Conservation (phyloP, 2,329 filamentous ascomycete species). For the Chaetothyriales sp. region DNA sequence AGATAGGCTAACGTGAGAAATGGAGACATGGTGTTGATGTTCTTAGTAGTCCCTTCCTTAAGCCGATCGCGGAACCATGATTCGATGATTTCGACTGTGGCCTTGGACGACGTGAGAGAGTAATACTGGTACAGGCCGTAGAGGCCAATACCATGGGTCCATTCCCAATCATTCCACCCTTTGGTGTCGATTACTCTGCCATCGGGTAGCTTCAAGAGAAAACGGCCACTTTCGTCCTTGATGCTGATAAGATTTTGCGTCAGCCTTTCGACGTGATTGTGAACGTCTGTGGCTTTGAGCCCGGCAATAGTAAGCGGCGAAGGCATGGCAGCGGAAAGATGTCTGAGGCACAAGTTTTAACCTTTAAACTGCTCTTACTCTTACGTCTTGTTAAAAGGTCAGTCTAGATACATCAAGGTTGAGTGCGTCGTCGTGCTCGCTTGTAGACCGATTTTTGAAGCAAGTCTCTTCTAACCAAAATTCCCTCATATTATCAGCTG, state of each 20-base stretch:
- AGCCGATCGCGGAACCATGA: conserved; percentile 61
- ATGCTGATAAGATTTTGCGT: conserved; percentile 67
- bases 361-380: too few species aligned
- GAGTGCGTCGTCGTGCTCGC: too few species aligned
- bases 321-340: conserved; percentile 6
- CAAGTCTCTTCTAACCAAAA: too few species aligned
- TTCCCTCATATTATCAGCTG: too few species aligned
- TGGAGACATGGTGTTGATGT: conserved; percentile 73
- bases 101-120: conserved; percentile 50
- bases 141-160: conserved; percentile 68
- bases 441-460: too few species aligned
- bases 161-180: conserved; percentile 56
- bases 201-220: conserved; percentile 56
- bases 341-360: not conserved
- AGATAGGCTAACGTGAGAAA: conserved; percentile 63
- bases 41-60: conserved; percentile 60
- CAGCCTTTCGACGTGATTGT: conserved; percentile 48
- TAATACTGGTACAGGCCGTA: conserved; percentile 78
- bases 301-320: conserved; percentile 9
- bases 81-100: conserved; percentile 52
- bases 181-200: conserved; percentile 72
- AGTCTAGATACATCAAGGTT: too few species aligned
- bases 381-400: too few species aligned
- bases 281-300: conserved; percentile 26
- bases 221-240: conserved; percentile 59